Percentiles rank a stretch among this genome's conserved stretches.
Conservation (phyloP, 1,284 basidiomycete genomes). For the Cutaneotrichosporon sp. region DNA sequence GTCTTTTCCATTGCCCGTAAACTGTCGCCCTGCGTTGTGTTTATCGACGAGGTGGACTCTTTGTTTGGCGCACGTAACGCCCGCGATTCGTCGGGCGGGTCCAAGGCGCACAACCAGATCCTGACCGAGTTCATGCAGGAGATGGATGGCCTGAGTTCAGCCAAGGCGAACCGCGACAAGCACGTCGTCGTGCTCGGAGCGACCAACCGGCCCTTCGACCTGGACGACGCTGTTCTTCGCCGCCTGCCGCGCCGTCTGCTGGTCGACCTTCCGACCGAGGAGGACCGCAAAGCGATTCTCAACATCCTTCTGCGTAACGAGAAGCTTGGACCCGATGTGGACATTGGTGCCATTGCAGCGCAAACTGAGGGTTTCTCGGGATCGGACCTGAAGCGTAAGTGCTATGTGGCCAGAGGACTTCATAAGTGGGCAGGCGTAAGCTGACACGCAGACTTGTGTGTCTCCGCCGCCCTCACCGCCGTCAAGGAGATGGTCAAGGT, state of each 20-base stretch:
- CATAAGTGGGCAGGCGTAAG: no score
- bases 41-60: conserved; percentile 93
- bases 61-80: conserved; percentile 83
- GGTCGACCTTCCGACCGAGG: conserved; percentile 75
- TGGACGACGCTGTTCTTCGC: conserved; percentile 59
- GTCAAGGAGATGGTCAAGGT: conserved; percentile 74
- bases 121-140: conserved; percentile 90
- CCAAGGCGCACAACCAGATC: conserved; percentile 64
- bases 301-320: conserved; percentile 77
- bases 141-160: conserved; percentile 79
- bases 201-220: conserved; percentile 63
- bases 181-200: conserved; percentile 90
- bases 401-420: no score
- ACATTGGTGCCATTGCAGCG: conserved; percentile 60
- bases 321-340: conserved; percentile 61
- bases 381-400: conserved; percentile 85
- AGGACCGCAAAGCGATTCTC: conserved; percentile 76
- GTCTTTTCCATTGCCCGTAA: conserved; percentile 83
- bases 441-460: conserved; percentile 67
- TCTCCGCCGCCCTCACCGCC: conserved; percentile 78
- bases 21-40: conserved; percentile 87
- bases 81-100: conserved; percentile 70
- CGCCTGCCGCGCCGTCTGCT: conserved; percentile 74
- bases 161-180: conserved; percentile 64
- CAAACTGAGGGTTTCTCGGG: conserved; percentile 82